Evolutionary conservation across 2,329 filamentous ascomycete genomes (phyloP).

Genomic region (Nemania bipapillata): DNA sequence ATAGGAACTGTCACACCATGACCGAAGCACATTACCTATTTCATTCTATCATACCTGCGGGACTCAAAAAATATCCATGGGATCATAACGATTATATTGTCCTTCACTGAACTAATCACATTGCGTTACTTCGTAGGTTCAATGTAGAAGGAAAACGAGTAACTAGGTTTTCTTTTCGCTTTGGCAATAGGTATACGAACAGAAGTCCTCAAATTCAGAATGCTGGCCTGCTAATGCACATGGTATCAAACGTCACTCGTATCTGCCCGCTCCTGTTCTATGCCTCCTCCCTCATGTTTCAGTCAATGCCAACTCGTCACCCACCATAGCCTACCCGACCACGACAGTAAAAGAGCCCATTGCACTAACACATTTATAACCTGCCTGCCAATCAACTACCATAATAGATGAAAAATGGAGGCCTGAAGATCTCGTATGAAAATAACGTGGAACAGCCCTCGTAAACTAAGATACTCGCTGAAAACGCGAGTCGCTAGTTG

Average conservation of each 20-base stretch:
- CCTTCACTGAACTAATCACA: not conserved
- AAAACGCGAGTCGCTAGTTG: not conserved
- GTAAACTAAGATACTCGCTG: not conserved
- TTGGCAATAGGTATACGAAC: not conserved
- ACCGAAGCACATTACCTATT: too few relatives aligned
- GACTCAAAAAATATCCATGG: not conserved
- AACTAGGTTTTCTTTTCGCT: too few relatives aligned
- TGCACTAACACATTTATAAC: conserved; percentile 17
- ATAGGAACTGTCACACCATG: too few relatives aligned
- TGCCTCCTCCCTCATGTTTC: conserved; percentile 14
- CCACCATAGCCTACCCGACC: conserved; percentile 4
- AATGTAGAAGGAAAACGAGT: not conserved
- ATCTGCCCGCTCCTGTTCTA: conserved; percentile 31
- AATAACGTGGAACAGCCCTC: conserved; percentile 7
- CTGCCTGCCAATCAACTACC: conserved; percentile 5
- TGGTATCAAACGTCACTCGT: conserved; percentile 39
- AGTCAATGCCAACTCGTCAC: not conserved
- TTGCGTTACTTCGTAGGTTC: not conserved
- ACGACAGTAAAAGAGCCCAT: conserved; percentile 7
- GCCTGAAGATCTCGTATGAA: not conserved
- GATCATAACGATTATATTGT: not conserved
- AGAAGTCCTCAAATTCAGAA: conserved; percentile 23
- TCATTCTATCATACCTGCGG: too few relatives aligned
- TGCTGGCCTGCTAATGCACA: conserved; percentile 34
- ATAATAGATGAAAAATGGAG: conserved; percentile 17